phyloP scores from a whole-genome alignment of 768 basidiomycete genomes.

The Heimioporus sp. region DNA sequence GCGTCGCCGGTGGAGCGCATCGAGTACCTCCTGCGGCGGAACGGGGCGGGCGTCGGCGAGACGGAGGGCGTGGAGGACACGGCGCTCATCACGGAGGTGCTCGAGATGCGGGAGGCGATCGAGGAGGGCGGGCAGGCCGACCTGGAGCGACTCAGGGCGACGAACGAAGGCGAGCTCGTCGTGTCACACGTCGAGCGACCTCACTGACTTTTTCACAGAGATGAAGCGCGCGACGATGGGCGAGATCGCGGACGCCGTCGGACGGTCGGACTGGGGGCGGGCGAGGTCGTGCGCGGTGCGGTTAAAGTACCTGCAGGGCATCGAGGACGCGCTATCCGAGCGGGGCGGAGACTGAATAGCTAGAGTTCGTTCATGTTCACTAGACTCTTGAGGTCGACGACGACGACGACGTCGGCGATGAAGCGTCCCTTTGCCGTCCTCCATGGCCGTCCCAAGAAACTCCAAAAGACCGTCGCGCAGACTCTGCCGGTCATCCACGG shows the following conservation, averaged over 20 bases:
- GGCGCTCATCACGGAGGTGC: constrained; percentile 69
- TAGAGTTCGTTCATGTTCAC: too few species aligned
- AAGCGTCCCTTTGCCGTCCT: constrained; percentile 11
- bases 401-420: neutral
- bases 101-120: constrained; percentile 76
- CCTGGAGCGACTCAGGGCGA: constrained; percentile 48
- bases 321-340: constrained; percentile 37
- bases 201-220: constrained; percentile 34
- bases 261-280: constrained; percentile 47
- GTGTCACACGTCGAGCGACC: neutral
- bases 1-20: constrained; percentile 70
- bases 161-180: constrained; percentile 46
- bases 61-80: constrained; percentile 70
- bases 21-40: constrained; percentile 73
- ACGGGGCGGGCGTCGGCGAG: constrained; percentile 61
- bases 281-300: constrained; percentile 62
- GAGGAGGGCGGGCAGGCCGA: constrained; percentile 53
- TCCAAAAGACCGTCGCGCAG: constrained; percentile 9
- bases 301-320: constrained; percentile 70
- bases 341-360: too few species aligned
- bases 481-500: constrained; percentile 17
- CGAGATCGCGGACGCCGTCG: constrained; percentile 51
- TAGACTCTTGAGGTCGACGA: too few species aligned
- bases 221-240: constrained; percentile 47
- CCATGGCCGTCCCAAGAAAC: neutral